Evolutionary conservation across 768 basidiomycete genomes (phyloP), one percentile per base, ranked within the genome.

Genomic region (Favolaschia claudopus): DNA sequence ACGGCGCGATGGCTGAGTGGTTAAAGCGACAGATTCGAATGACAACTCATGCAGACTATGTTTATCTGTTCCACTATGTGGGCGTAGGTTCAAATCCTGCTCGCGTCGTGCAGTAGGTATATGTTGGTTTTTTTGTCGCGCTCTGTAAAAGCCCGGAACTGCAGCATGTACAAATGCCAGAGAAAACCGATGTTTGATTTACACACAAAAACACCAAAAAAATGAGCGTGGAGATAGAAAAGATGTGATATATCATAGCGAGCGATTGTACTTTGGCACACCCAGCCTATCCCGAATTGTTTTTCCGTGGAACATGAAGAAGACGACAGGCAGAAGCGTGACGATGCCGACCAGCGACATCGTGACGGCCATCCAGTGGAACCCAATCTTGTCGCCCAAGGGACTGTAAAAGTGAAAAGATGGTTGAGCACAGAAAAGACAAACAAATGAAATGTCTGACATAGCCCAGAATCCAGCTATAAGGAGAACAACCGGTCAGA

Each of bases 21-120:
- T 58, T 58, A 50, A 58, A 33, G 56, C 48, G 56, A 58, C 49
- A 58, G 57, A 52, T 50, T 52, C 50, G 57, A 53, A 53, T 37
- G 17, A 5, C 19, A 15, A 7, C 20, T 14, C 25, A 58, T 42
- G 19, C 8, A 1, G 4, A 38, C 33, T 6, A 10, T 36, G 13
- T 34, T n/a, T n/a, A 55, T 55, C 54, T 55, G 44, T 55, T 58
- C 48, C 48, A 15, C 8, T 58, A 36, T 20, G 3, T 15, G 49
- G 40, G 49, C 47, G 43, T 29, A 58, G 49, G 47, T 50, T 58
- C 48, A 39, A 50, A 44, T 58, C 57, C 57, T 58, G 33, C 43
- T 29, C n/a, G 43, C 28, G 49, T 52, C 57, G 49, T 39, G 27
- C 0, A 43, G 13, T 9, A 43, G n/a, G n/a, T 51, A 39, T 31